A percentile compares a stretch with the other conserved stretches of the same genome.
phyloP scores from a whole-genome alignment of 1,139 yeast genomes.

The Suhomyces anneliseae region DNA sequence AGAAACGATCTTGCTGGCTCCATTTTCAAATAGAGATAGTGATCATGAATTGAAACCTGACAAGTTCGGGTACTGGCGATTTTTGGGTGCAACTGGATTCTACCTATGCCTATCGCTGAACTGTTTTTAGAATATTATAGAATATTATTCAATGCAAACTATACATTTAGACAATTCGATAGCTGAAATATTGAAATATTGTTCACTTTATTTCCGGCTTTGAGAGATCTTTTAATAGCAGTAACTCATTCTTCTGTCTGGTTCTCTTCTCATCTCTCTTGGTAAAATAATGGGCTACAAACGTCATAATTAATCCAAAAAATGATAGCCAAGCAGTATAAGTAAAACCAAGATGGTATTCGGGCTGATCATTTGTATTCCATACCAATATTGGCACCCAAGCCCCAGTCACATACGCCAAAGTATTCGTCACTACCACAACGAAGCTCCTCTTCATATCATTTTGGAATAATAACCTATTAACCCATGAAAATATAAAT shows the following conservation, averaged over 20 bases:
- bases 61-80: neutral
- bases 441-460: slow-evolving; percentile 53
- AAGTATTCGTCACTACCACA: slow-evolving; percentile 50
- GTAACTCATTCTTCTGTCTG: neutral
- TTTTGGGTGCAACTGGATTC: no score
- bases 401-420: slow-evolving; percentile 54
- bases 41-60: neutral
- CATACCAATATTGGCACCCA: slow-evolving; percentile 35
- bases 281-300: slow-evolving; percentile 12
- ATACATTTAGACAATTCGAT: no score
- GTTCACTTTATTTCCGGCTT: neutral
- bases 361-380: slow-evolving; percentile 49
- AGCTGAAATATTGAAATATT: no score
- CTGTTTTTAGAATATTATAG: no score
- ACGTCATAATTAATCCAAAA: slow-evolving; percentile 42
- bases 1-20: slow-evolving; percentile 6
- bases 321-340: slow-evolving; percentile 47
- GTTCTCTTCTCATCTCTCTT: slow-evolving; percentile 10
- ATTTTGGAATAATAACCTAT: slow-evolving; percentile 43
- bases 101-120: no score
- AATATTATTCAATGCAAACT: no score
- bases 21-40: slow-evolving; percentile 1
- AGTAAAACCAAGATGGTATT: slow-evolving; percentile 48
- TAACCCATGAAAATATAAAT: slow-evolving; percentile 57
- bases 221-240: neutral